Percentiles rank a stretch among this genome's conserved stretches.
These are phyloP conservation scores for Nematodospora anomalae DNA, from an alignment of 1,139 yeast genomes.

Conservation along the genomic window DNA sequence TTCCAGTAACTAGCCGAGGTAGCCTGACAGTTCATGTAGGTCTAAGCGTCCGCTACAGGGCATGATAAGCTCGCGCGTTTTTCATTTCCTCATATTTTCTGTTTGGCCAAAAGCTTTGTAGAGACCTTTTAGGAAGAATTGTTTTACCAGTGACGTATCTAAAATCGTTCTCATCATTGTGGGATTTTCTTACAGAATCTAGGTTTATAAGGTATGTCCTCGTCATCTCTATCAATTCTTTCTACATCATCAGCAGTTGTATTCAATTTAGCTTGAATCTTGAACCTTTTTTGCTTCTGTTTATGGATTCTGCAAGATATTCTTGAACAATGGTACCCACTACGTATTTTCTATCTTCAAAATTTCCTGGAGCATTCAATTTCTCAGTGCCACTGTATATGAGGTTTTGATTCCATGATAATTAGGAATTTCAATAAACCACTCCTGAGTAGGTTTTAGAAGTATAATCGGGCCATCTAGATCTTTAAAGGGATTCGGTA, in stretches of 20 bases:
- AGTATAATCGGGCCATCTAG: conserved; percentile 9
- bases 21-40: conserved; percentile 24
- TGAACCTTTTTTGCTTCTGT: conserved; percentile 20
- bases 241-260: conserved; percentile 43
- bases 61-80: conserved; percentile 41
- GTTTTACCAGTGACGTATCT: conserved; percentile 35
- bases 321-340: conserved; percentile 27
- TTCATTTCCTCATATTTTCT: conserved; percentile 27
- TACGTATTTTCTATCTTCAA: conserved; percentile 27
- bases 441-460: conserved; percentile 18
- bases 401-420: conserved; percentile 42
- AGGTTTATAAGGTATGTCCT: conserved; percentile 24
- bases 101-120: conserved; percentile 34
- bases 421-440: conserved; percentile 40
- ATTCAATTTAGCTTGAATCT: conserved; percentile 23
- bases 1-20: conserved; percentile 25
- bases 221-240: conserved; percentile 17
- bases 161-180: conserved; percentile 23
- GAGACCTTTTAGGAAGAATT: conserved; percentile 26
- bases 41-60: conserved; percentile 26
- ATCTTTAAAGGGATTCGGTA: conserved; percentile 28
- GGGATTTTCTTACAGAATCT: conserved; percentile 30
- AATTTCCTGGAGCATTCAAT: conserved; percentile 31
- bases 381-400: conserved; percentile 39
- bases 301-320: conserved; percentile 37